Evolutionary conservation across 1,284 basidiomycete species (phyloP).

Genomic region (Pyrrhoderma lamaoense): DNA sequence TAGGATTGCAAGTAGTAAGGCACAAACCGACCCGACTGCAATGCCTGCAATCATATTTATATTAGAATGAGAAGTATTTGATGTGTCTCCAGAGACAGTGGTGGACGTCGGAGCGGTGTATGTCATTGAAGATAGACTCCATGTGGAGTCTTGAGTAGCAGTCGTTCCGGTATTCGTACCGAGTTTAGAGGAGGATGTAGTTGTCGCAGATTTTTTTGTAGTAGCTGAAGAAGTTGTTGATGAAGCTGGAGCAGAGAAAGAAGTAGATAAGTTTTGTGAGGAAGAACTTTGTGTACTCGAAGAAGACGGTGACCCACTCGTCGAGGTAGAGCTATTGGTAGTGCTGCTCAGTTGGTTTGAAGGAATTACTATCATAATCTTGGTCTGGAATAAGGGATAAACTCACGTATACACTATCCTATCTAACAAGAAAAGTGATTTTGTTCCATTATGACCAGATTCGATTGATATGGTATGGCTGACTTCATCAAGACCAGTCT

Average conservation of each 20-base stretch:
- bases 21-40: constrained; percentile 3
- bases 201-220: neutral
- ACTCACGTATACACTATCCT: constrained; percentile 17
- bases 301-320: neutral
- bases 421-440: constrained; percentile 12
- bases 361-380: neutral
- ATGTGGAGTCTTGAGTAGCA: neutral
- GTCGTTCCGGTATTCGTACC: neutral
- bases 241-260: neutral
- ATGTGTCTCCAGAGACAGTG: neutral
- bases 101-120: neutral
- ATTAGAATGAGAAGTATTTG: neutral
- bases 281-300: neutral
- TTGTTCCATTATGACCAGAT: neutral
- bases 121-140: neutral
- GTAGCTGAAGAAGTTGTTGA: neutral
- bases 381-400: neutral
- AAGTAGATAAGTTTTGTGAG: neutral
- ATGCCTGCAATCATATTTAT: constrained; percentile 9
- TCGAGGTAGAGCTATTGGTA: neutral
- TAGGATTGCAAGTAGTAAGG: neutral
- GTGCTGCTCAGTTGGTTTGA: neutral
- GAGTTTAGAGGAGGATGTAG: neutral
- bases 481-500: neutral
- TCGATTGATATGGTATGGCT: constrained; percentile 5